Evolutionary conservation across 257 asterid species (phyloP).

Genomic region (Solanum tacnaense): DNA sequence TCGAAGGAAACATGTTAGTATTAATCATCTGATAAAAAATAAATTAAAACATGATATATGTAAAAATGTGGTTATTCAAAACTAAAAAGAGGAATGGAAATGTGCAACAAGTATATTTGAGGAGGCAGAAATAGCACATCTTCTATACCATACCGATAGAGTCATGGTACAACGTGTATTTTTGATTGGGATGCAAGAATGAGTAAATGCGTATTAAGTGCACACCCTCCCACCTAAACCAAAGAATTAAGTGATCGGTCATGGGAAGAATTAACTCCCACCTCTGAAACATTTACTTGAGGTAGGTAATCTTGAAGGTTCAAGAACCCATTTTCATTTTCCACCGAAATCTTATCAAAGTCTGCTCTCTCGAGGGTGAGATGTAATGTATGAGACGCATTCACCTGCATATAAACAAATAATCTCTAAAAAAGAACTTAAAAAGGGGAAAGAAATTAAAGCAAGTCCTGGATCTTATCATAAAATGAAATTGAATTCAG

Average conservation of each 20-base stretch:
- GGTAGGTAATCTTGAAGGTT: constrained; percentile 30
- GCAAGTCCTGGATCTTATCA: not conserved
- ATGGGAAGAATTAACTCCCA: constrained; percentile 23
- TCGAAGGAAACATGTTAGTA: not conserved
- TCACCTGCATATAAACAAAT: constrained; percentile 39
- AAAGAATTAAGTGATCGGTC: constrained; percentile 32
- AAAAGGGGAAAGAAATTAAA: not conserved
- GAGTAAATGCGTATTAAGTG: not conserved
- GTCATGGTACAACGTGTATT: no score
- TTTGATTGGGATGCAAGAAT: no score
- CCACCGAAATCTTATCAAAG: constrained; percentile 19
- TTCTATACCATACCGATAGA: no score
- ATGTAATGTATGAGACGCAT: constrained; percentile 38
- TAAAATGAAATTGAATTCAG: not conserved
- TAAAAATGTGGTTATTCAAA: no score
- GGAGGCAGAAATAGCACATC: no score
- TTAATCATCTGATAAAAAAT: no score
- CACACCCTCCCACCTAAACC: constrained; percentile 15
- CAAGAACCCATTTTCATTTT: constrained; percentile 75
- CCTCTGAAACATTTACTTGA: constrained; percentile 38
- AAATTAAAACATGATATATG: no score
- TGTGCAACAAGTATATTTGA: no score
- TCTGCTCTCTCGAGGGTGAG: constrained; percentile 35
- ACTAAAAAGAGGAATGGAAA: no score
- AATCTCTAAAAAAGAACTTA: not conserved